Base-by-base conservation (phyloP, 1,284 basidiomycete species). In the Ganoderma lingzhi region DNA sequence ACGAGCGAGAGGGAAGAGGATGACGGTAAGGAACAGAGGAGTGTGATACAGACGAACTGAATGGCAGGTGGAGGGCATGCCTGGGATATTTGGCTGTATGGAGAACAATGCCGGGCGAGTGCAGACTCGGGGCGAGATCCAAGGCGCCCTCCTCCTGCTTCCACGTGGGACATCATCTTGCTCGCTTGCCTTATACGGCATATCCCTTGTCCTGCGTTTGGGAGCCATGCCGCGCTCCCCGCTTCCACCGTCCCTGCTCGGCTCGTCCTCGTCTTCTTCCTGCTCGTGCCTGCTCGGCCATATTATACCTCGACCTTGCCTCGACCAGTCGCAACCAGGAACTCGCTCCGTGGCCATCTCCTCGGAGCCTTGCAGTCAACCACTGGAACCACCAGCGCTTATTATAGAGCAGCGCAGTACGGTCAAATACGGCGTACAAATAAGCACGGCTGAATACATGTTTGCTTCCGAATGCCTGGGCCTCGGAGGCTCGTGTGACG, bases 21-120 rank as follows among this genome's bases (percentile, higher is more conserved):
- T 73, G 73, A 71, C 66, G 77, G 73, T 74, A 73, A 78, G 76
- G 78, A 71, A 78, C 75, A 76, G 74, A 73, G 65, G 53, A 63
- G 76, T 69, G 69, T 67, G 65, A 42, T 42, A 42, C 39, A 23
- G 0, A 61, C 59, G 59, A 42, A 23, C 58, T 65, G 56, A 39
- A 64, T 65, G 70, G 45, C 2, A 28, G 23, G 48, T 5, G 19
- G 10, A 9, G 53, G 53, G 17, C 65, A 68, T 70, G 60, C 30
- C 67, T 64, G 62, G 65, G 64, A 67, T 74, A 17, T 62, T 66
- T 72, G 68, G 63, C 73, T 67, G 61, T 56, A 76, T 70, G 39
- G 64, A 74, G 77, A 78, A 79, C 77, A 78, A 79, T 75, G 76
- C 69, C 66, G 30, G 42, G 45, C 62, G 61, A 60, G 60, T 61